Evolutionary conservation across 2,329 filamentous ascomycete species (phyloP), one percentile per base, ranked within the genome.

Genomic region (Elsinoe arachidis): DNA sequence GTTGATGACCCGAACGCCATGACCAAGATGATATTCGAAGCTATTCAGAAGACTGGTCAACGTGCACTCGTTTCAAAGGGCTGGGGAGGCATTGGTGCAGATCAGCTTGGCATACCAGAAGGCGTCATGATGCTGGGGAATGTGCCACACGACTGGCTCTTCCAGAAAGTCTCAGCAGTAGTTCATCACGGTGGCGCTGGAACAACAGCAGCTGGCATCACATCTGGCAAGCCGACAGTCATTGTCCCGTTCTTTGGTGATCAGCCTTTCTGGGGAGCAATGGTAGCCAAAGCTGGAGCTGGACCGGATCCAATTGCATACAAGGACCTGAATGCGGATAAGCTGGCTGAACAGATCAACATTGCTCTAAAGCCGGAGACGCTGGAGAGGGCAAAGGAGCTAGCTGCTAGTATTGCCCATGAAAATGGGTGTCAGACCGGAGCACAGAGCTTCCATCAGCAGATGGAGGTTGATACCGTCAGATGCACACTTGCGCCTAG

Each of bases 1-100:
- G 84, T 91, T 0, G 86, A 90, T 58, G 83, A 91, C 60, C 86
- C 87, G 0, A 80, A 86, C 59, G 80, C 74, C 0, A 80, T 92
- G 70, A 91, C 88, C 0, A 74, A 78, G 19, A 78, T 85, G 59
- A 86, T 92, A 6, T 88, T 91, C 58, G 83, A 87, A 14, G 87
- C 88, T 1, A 76, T 90, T 3, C 74, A 77, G 52, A 68, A 67
- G 49, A 71, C 73, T 11, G 79, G 79, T 2, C 72, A 73, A 5
- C 73, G 80, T 17, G 79, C 78, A 1, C 72, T 83, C 1, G 70
- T 84, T 0, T 81, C 79, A 0, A 75, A 75, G 51, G 80, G 79
- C 1, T 82, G 79, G 80, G 76, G 78, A 56, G 72, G 75, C 12
- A 68, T 80, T n/a, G 73, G 72, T 37, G 73, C 72, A 7, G 66